A percentile compares a stretch with the other conserved stretches of the same genome.
phyloP scores from a whole-genome alignment of 2,329 filamentous ascomycete genomes.

The Trichoderma simmonsii region DNA sequence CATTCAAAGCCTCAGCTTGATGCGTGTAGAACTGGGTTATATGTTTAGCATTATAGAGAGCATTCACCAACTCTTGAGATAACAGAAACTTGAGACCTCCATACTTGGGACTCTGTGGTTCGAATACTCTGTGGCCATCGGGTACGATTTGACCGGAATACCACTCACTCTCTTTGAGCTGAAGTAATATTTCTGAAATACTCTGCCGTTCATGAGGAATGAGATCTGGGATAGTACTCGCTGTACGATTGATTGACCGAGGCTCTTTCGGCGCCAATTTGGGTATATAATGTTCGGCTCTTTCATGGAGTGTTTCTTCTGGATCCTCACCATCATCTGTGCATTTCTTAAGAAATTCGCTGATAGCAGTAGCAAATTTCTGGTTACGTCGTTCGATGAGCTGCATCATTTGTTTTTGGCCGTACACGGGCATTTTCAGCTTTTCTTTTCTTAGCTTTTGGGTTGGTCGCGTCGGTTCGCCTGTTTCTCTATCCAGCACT shows the following conservation, averaged over 20 bases:
- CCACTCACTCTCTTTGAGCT: slow-evolving; percentile 80
- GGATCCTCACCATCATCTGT: slow-evolving; percentile 63
- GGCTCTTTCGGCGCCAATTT: slow-evolving; percentile 45
- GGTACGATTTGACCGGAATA: slow-evolving; percentile 92
- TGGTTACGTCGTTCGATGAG: slow-evolving; percentile 86
- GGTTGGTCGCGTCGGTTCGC: slow-evolving; percentile 65
- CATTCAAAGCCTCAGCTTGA: slow-evolving; percentile 90
- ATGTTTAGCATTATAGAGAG: slow-evolving; percentile 84
- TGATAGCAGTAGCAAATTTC: slow-evolving; percentile 76
- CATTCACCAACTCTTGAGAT: slow-evolving; percentile 91
- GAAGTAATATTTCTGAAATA: slow-evolving; percentile 79
- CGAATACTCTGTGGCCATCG: slow-evolving; percentile 87
- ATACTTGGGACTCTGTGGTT: slow-evolving; percentile 75
- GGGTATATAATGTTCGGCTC: slow-evolving; percentile 61
- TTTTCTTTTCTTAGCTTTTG: slow-evolving; percentile 72
- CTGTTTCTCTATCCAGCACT: slow-evolving; percentile 68
- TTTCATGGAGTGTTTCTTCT: slow-evolving; percentile 58
- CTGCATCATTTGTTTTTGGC: slow-evolving; percentile 85
- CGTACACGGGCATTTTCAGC: slow-evolving; percentile 87
- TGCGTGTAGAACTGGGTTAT: slow-evolving; percentile 88
- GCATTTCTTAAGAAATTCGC: slow-evolving; percentile 73
- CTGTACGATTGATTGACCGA: slow-evolving; percentile 29
- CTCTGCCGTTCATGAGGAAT: slow-evolving; percentile 79
- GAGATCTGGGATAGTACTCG: slow-evolving; percentile 56
- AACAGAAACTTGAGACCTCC: slow-evolving; percentile 82